phyloP scores from a whole-genome alignment of 2,329 filamentous ascomycete species.

The Xylaria sp. region DNA sequence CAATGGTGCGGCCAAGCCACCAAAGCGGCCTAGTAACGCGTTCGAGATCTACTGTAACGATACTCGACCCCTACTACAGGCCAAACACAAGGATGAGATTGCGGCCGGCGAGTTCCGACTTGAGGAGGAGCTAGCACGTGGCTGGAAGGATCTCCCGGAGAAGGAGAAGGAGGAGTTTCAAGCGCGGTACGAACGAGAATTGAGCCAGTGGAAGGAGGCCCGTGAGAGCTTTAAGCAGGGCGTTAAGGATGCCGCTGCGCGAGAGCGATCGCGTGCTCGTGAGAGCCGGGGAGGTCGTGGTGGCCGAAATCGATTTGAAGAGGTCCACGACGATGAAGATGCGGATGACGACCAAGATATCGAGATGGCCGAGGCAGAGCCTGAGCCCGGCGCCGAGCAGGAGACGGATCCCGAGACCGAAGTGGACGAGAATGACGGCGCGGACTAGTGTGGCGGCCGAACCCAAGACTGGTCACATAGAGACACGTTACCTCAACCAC shows the following conservation, averaged over 20 bases:
- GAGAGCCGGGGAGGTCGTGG: conserved; percentile 34
- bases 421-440: conserved; percentile 49
- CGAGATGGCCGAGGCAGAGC: conserved; percentile 39
- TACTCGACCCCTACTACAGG: conserved; percentile 57
- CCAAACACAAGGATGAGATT: conserved; percentile 57
- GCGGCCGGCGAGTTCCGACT: conserved; percentile 53
- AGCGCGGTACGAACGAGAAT: conserved; percentile 54
- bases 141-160: conserved; percentile 65
- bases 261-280: conserved; percentile 47
- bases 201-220: conserved; percentile 57
- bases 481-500: no score
- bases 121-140: conserved; percentile 66
- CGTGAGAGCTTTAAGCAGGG: conserved; percentile 54
- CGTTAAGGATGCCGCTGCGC: conserved; percentile 45
- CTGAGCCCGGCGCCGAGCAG: conserved; percentile 35
- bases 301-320: conserved; percentile 45
- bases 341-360: conserved; percentile 43
- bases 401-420: conserved; percentile 50
- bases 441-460: conserved; percentile 38
- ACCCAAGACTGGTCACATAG: neutral
- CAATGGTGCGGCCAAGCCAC: conserved; percentile 57
- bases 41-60: conserved; percentile 68
- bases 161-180: conserved; percentile 63
- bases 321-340: conserved; percentile 47
- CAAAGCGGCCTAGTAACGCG: conserved; percentile 59